phyloP scores from a whole-genome alignment of 2,329 filamentous ascomycete species.

The Penicillium sp. region DNA sequence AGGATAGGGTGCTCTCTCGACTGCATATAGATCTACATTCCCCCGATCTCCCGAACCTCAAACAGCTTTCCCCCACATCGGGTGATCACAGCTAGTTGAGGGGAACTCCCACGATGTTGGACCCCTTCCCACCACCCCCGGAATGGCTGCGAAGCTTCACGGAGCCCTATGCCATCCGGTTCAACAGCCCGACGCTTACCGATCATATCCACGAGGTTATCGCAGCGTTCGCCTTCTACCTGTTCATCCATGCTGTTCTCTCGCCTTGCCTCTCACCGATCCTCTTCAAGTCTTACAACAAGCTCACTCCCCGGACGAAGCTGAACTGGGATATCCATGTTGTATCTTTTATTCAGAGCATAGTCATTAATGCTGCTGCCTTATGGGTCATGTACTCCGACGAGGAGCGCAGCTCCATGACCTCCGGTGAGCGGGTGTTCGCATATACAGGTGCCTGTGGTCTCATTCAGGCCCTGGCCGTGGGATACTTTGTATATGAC shows the following conservation, averaged over 20 bases:
- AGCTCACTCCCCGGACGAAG: constrained; percentile 54
- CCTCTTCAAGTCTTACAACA: constrained; percentile 55
- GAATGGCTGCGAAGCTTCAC: constrained; percentile 48
- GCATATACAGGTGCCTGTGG: constrained; percentile 61
- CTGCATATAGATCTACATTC: constrained; percentile 7
- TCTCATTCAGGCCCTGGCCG: constrained; percentile 58
- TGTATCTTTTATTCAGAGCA: constrained; percentile 60
- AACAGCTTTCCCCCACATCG: constrained; percentile 15
- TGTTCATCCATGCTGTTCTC: constrained; percentile 52
- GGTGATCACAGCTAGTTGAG: constrained; percentile 16
- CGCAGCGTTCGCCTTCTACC: constrained; percentile 57
- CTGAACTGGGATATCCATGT: constrained; percentile 68
- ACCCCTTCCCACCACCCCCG: constrained; percentile 50
- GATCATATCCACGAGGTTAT: constrained; percentile 63
- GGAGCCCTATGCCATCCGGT: constrained; percentile 51
- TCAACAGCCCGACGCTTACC: constrained; percentile 55
- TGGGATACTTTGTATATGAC: constrained; percentile 66
- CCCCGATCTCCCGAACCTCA: constrained; percentile 8
- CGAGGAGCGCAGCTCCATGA: constrained; percentile 55
- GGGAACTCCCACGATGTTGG: constrained; percentile 38
- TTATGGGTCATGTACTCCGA: constrained; percentile 59
- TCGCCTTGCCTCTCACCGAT: constrained; percentile 54
- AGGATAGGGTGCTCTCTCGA: constrained; percentile 5
- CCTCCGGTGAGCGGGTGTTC: constrained; percentile 54
- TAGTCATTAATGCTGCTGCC: constrained; percentile 55